Conservation (phyloP, 148 eudicot species). For the Fagopyrum homotropicum region DNA sequence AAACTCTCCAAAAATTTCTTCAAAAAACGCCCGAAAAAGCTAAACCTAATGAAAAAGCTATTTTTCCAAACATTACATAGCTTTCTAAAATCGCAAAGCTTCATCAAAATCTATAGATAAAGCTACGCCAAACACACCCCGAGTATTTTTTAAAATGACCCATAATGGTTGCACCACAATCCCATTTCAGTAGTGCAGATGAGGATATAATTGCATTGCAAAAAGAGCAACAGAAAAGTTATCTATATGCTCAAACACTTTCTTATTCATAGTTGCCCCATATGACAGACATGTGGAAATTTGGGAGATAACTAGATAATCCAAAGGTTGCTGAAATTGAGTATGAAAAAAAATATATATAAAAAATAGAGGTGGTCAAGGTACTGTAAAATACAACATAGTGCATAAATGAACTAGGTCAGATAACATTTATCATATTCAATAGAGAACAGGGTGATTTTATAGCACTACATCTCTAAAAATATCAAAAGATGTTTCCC, state of each 20-base stretch:
- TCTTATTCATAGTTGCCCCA: too few species aligned
- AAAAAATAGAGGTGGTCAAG: neutral
- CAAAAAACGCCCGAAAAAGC: too few species aligned
- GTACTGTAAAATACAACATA: neutral
- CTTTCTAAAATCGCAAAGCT: too few species aligned
- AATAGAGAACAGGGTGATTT: neutral
- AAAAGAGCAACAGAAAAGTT: neutral
- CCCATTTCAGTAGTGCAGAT: neutral
- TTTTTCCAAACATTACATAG: too few species aligned
- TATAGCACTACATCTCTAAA: neutral
- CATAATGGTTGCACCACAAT: neutral
- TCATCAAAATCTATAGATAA: too few species aligned
- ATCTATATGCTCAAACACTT: neutral
- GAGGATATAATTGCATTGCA: neutral
- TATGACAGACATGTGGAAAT: neutral
- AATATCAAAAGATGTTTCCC: neutral
- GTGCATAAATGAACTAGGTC: neutral
- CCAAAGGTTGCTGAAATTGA: neutral
- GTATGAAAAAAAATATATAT: neutral
- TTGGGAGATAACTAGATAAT: neutral
- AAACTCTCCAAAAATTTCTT: too few species aligned
- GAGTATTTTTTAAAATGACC: neutral
- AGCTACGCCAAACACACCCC: neutral
- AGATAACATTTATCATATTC: neutral
- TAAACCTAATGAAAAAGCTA: too few species aligned